Base-by-base conservation (phyloP, 768 basidiomycete genomes). In the Coprinellus micaceus region DNA sequence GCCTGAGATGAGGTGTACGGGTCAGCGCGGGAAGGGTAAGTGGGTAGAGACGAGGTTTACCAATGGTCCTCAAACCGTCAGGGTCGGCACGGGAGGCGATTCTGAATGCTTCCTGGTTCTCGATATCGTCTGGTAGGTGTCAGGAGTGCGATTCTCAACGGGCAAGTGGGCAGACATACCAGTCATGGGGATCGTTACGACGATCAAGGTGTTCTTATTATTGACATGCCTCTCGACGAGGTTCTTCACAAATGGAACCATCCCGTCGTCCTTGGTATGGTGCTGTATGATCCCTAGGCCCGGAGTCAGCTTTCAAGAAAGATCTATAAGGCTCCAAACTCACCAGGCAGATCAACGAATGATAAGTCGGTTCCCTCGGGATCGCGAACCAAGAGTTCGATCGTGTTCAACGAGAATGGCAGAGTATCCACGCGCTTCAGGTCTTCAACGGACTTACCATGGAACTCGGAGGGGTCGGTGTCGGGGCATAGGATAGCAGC, bases 111-210 rank as follows among this genome's bases (percentile, higher is more conserved):
- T 69, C 71, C 60, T 87, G 85, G 54, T 84, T 88, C 58, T 88
- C 77, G 29, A 86, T 78, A 48, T 90, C 88, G 46, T 86, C 88
- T 89, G 37, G 19, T 33, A 4, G 22, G 13, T 51, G 15, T 40
- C 39, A 11, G 4, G 11, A 52, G 3, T 13, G 50, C 37, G 13
- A 28, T 0, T 9, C 13, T 29, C 49, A 17, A 43, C 7, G n/a
- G 40, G n/a, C 6, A 17, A 7, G n/a, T 17, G 40, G n/a, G 5
- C 7, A 7, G n/a, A 21, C 40, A 19, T 43, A 84, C 86, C 85
- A 49, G 71, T 80, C 76, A 86, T 84, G 0, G 88, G 84, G 53
- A 89, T 79, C 0, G 84, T 80, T 0, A 88, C 77, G 1, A 90
- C 74, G 52, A 89, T 83, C 12, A 90, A 63, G 0, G 82, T 82